Conservation (phyloP, 768 basidiomycete species). For the Mycena latifolia region DNA sequence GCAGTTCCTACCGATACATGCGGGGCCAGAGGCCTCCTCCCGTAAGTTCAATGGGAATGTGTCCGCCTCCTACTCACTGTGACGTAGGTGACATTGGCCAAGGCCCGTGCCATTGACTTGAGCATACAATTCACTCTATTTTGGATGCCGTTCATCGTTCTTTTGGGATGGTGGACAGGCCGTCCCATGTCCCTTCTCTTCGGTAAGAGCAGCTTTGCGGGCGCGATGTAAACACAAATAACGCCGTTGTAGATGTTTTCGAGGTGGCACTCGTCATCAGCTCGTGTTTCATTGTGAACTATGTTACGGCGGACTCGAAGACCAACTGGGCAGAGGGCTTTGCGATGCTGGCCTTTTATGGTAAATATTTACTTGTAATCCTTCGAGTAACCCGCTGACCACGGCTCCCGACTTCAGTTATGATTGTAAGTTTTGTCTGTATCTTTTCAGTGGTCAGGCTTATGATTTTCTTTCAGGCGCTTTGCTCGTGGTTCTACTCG, state of each 20-base stretch:
- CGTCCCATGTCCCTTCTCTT: constrained; percentile 77
- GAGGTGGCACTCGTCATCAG: constrained; percentile 76
- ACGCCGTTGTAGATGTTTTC: constrained; percentile 65
- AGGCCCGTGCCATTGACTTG: constrained; percentile 79
- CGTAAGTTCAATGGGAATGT: constrained; percentile 1
- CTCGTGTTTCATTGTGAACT: constrained; percentile 83
- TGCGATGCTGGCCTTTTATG: constrained; percentile 75
- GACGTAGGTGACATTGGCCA: constrained; percentile 63
- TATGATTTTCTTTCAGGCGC: not conserved
- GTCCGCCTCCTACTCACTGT: not conserved
- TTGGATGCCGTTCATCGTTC: constrained; percentile 81
- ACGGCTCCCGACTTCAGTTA: constrained; percentile 11
- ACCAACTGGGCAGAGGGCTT: constrained; percentile 85
- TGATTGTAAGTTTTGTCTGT: constrained; percentile 22
- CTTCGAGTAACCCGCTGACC: constrained; percentile 9
- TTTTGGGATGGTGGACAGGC: constrained; percentile 75
- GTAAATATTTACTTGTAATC: constrained; percentile 64
- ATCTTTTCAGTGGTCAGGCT: not conserved
- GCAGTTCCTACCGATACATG: constrained; percentile 47
- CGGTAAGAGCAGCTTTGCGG: constrained; percentile 57
- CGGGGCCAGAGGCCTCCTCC: constrained; percentile 59
- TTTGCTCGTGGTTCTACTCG: constrained; percentile 69
- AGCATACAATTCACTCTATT: constrained; percentile 84
- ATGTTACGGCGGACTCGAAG: constrained; percentile 77
- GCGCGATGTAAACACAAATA: not conserved